These are phyloP conservation scores for Aspergillus heteromorphus DNA, from an alignment of 495 filamentous ascomycete species.

Conservation along the genomic window DNA sequence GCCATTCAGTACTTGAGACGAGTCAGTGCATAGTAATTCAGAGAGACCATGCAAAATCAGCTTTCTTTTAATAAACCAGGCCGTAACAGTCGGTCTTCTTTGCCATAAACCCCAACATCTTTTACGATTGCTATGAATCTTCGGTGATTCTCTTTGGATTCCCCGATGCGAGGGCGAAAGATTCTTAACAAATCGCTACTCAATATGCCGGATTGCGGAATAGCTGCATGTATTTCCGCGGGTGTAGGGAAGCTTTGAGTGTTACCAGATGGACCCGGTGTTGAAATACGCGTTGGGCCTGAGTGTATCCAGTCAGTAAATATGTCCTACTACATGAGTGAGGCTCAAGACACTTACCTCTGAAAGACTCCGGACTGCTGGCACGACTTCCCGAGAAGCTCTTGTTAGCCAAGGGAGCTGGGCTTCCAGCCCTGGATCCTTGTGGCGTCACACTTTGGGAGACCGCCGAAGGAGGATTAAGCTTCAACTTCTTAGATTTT, in stretches of 20 bases:
- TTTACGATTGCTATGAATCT: constrained; percentile 44
- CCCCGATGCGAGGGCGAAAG: constrained; percentile 57
- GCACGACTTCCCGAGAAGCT: constrained; percentile 33
- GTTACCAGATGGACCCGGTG: constrained; percentile 22
- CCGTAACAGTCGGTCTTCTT: constrained; percentile 39
- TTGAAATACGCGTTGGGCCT: constrained; percentile 32
- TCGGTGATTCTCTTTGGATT: constrained; percentile 38
- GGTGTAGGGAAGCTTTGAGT: constrained; percentile 47
- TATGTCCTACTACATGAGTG: not conserved
- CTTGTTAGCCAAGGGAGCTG: constrained; percentile 29
- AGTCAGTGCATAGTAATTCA: not conserved
- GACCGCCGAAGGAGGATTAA: constrained; percentile 44
- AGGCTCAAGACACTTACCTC: constrained; percentile 21
- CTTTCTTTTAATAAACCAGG: constrained; percentile 34
- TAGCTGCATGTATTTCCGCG: constrained; percentile 64
- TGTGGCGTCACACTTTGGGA: constrained; percentile 51
- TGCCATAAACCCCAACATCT: constrained; percentile 42
- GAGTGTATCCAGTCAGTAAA: not conserved
- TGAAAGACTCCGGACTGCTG: constrained; percentile 32
- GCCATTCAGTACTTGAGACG: no score
- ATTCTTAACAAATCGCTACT: constrained; percentile 55
- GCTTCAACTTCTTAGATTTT: constrained; percentile 64
- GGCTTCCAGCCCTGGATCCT: constrained; percentile 50
- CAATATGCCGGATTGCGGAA: constrained; percentile 63
- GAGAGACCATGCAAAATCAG: constrained; percentile 5